Evolutionary conservation across 345 rosid species (phyloP), one percentile per base, ranked within the genome.

Genomic region (Arabis hirsuta): DNA sequence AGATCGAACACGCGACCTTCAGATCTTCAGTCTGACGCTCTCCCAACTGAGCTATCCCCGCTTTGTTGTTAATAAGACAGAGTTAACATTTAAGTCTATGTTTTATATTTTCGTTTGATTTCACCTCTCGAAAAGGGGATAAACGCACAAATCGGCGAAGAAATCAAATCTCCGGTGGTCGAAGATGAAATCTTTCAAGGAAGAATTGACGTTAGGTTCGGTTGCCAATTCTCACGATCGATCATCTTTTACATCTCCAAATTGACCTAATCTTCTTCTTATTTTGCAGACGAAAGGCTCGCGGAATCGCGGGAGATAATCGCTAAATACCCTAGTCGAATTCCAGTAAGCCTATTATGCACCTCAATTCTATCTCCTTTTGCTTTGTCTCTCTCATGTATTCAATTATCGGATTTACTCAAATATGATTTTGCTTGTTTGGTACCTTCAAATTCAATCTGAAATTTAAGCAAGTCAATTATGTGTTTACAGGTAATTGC

Each of bases 11-110:
- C 90, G 88, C 84, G 90, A 82, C 96, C 93, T 91, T 86, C 90
- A 89, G 91, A 91, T 87, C 96, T 89, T 91, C 91, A 91, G 91
- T 87, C 96, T 89, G 90, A 89, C 87, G 91, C 96, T 89, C 96
- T 87, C 91, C 90, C 93, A 86, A 55, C 76, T 72, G 78, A 83
- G 94, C 92, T 65, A 86, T 84, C 74, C 90, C 89, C 80, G 85
- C 90, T 39, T 62, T 78, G 16, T 0, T 31, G 41, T 10, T 36
- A 1, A 8, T 2, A 2, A 2, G 0, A 36, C 0, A 36, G 34
- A 5, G 6, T n/a, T n/a, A n/a, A n/a, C n/a, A n/a, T n/a, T n/a
- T n/a, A n/a, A n/a, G n/a, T n/a, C 2, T 2, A 2, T n/a, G 2
- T 6, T 34, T 6, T 34, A 1, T 6, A 34, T 34, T 34, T 34